These are phyloP conservation scores for Alternaria viburni DNA, from an alignment of 2,329 filamentous ascomycete genomes.

Conservation along the genomic window DNA sequence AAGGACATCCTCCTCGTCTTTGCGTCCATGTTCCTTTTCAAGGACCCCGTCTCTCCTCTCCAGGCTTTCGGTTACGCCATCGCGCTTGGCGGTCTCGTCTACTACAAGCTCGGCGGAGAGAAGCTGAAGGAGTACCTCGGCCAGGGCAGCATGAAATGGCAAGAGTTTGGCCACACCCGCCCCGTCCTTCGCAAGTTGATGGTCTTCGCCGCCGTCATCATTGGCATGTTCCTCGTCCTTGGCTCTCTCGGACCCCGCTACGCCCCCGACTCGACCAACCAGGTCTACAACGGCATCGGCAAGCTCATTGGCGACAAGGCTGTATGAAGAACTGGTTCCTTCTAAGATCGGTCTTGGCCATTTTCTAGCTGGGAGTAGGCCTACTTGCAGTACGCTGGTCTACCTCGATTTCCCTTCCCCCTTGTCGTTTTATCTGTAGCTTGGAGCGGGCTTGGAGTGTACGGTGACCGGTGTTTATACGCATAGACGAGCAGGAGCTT, in stretches of 20 bases:
- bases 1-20: constrained; percentile 85
- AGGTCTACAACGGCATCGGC: constrained; percentile 43
- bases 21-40: constrained; percentile 82
- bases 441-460: constrained; percentile 32
- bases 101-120: constrained; percentile 86
- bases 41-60: constrained; percentile 73
- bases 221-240: constrained; percentile 73
- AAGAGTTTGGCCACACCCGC: constrained; percentile 79
- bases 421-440: constrained; percentile 36
- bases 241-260: constrained; percentile 53
- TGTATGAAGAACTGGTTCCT: constrained; percentile 12
- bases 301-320: constrained; percentile 43
- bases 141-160: constrained; percentile 78
- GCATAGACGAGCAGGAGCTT: constrained; percentile 44
- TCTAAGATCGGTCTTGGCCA: neutral
- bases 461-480: constrained; percentile 34
- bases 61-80: constrained; percentile 87
- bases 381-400: neutral
- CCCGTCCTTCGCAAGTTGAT: constrained; percentile 80
- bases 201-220: constrained; percentile 67
- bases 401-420: constrained; percentile 24
- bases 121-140: constrained; percentile 80
- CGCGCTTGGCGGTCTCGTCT: constrained; percentile 77
- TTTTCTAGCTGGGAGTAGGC: neutral
- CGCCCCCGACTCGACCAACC: constrained; percentile 45